Conservation (phyloP, 371 early-diverging fungal species). For the Mortierella sp. region DNA sequence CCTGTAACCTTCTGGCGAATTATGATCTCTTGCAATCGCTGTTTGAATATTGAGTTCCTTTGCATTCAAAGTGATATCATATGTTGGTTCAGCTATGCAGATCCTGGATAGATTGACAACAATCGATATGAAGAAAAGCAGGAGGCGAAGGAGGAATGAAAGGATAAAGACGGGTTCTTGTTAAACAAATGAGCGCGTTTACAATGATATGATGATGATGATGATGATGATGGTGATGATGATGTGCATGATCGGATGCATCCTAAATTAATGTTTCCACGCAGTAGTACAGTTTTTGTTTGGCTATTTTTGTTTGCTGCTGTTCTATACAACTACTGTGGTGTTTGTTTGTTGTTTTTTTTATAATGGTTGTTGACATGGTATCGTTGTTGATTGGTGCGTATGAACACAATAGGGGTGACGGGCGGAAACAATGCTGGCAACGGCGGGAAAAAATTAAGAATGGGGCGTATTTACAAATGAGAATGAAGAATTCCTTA, state of each 20-base stretch:
- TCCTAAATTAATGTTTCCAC: no score
- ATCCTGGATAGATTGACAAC: constrained; percentile 18
- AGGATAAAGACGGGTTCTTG: background rate
- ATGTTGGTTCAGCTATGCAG: constrained; percentile 47
- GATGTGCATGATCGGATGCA: background rate
- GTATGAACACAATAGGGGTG: background rate
- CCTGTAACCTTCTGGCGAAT: constrained; percentile 26
- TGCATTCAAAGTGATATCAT: constrained; percentile 40
- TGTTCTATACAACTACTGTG: no score
- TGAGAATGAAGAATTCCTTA: constrained; percentile 13
- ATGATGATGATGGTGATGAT: background rate
- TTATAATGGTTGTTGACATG: background rate
- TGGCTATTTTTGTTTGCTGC: no score
- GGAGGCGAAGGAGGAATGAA: background rate
- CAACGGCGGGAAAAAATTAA: constrained; percentile 7
- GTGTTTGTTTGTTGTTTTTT: background rate
- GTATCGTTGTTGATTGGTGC: background rate
- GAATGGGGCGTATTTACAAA: background rate
- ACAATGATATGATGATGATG: background rate
- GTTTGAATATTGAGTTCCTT: constrained; percentile 56
- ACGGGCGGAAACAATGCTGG: background rate
- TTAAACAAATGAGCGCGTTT: no score
- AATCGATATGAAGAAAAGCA: background rate
- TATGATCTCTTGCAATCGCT: constrained; percentile 35
- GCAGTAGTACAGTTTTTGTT: no score